These are phyloP conservation scores for Microbotryomycetes sp. DNA, from an alignment of 1,284 basidiomycete genomes.

Conservation along the genomic window DNA sequence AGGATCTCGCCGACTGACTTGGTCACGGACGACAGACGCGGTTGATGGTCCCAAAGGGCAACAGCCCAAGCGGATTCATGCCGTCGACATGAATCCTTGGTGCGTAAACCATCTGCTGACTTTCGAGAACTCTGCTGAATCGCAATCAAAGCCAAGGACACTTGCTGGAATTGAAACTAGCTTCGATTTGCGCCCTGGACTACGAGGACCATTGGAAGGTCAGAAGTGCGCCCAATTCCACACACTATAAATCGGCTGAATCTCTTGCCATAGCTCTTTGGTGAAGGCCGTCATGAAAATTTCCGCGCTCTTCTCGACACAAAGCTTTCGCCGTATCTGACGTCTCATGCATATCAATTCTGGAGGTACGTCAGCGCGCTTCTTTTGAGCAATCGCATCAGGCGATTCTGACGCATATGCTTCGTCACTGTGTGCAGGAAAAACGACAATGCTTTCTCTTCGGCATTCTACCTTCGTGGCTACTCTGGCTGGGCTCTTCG, in stretches of 20 bases:
- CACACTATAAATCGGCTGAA: background rate
- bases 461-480: slow-evolving; percentile 64
- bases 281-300: slow-evolving; percentile 55
- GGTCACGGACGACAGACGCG: background rate
- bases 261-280: slow-evolving; percentile 50
- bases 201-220: slow-evolving; percentile 61
- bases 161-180: slow-evolving; percentile 70
- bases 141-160: slow-evolving; percentile 47
- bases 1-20: too few species aligned
- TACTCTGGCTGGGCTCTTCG: slow-evolving; percentile 67
- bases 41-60: background rate
- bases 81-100: slow-evolving; percentile 47
- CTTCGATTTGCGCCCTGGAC: slow-evolving; percentile 54
- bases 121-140: background rate
- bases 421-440: background rate
- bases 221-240: background rate
- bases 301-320: slow-evolving; percentile 61
- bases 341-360: slow-evolving; percentile 67
- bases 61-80: slow-evolving; percentile 48
- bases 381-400: too few species aligned
- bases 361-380: slow-evolving; percentile 50
- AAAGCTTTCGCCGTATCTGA: slow-evolving; percentile 62
- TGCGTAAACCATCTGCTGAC: slow-evolving; percentile 43
- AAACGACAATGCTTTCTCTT: slow-evolving; percentile 57
- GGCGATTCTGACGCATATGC: too few species aligned